These are phyloP conservation scores for Psilocybe cyanescens DNA, from an alignment of 768 basidiomycete species.

Conservation along the genomic window DNA sequence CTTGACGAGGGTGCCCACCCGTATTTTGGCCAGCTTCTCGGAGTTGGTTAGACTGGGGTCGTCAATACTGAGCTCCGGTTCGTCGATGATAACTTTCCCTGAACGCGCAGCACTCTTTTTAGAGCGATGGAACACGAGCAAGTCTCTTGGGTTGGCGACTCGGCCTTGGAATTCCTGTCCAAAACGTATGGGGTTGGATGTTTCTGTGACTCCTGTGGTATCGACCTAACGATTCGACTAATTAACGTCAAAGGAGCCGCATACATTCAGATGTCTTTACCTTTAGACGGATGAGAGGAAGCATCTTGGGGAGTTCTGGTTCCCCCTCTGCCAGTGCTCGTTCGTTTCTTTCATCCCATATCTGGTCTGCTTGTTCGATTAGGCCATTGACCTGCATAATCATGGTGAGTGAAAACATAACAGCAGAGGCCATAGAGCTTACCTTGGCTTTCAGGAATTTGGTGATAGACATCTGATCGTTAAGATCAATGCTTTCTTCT, in stretches of 20 bases:
- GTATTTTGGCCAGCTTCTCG: constrained; percentile 81
- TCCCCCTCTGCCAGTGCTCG: constrained; percentile 65
- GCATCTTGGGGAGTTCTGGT: constrained; percentile 66
- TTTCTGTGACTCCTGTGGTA: constrained; percentile 87
- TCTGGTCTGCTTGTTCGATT: constrained; percentile 75
- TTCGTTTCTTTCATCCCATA: constrained; percentile 79
- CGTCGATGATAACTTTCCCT: constrained; percentile 69
- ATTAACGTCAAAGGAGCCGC: not conserved
- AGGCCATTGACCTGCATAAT: constrained; percentile 68
- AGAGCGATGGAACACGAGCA: constrained; percentile 87
- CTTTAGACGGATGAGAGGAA: constrained; percentile 88
- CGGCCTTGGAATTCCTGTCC: constrained; percentile 92
- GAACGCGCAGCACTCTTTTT: constrained; percentile 59
- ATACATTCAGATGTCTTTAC: constrained; percentile 35
- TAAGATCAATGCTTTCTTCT: constrained; percentile 73
- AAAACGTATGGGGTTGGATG: constrained; percentile 95
- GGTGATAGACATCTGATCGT: constrained; percentile 81
- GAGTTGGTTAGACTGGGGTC: constrained; percentile 65
- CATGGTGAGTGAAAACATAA: not conserved
- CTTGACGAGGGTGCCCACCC: constrained; percentile 87
- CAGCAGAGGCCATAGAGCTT: not conserved
- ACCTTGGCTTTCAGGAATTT: constrained; percentile 81
- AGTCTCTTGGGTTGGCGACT: constrained; percentile 93
- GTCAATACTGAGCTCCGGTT: constrained; percentile 83
- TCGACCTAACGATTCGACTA: constrained; percentile 63